Evolutionary conservation across 148 eudicot genomes (phyloP), one percentile per base, ranked within the genome.

Genomic region (Euryodendron excelsum): DNA sequence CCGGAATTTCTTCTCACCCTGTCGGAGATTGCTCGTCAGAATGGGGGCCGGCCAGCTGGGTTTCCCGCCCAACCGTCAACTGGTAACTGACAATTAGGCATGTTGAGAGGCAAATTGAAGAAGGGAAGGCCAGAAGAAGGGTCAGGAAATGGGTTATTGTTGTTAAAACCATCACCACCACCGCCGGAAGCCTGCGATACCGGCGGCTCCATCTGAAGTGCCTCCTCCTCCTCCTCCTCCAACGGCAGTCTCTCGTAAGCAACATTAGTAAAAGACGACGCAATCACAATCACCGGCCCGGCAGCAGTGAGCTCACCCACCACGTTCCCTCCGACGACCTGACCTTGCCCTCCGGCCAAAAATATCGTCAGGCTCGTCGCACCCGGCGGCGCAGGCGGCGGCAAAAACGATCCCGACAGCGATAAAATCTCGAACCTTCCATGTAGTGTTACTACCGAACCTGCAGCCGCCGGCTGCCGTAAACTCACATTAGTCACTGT

Each of bases 341-440:
- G 96, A 4, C 96, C 96, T 56, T 91, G 96, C 18, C 96, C 96
- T 9, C 96, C 96, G 0, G 91, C 93, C n/a, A 91, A 53, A 65
- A 85, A 91, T 14, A 91, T 77, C 4, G 90, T 90, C 45, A 91
- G 52, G 62, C 91, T 87, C 3, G 96, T 91, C 3, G 91, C 96
- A 0, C 96, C 93, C 0, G 96, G 96, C 11, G 93, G 96, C 0
- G 96, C 91, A 0, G 96, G 96, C 8, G 93, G 93, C 0, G 96
- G 96, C 10, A 91, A 56, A 60, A 91, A 90, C 0, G 96, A 90
- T 0, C 96, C 96, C 0, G 96, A 79, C 6, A 91, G 61, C 1
- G 96, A 91, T 2, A 91, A 67, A 44, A 91, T 90, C 88, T 91
- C 96, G 69, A 91, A 91, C 72, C 91, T 59, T 5, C 96, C 96